A percentile compares a stretch with the other conserved stretches of the same genome.
These are phyloP conservation scores for Cladorrhinum sp. DNA, from an alignment of 2,329 filamentous ascomycete genomes.

Conservation along the genomic window DNA sequence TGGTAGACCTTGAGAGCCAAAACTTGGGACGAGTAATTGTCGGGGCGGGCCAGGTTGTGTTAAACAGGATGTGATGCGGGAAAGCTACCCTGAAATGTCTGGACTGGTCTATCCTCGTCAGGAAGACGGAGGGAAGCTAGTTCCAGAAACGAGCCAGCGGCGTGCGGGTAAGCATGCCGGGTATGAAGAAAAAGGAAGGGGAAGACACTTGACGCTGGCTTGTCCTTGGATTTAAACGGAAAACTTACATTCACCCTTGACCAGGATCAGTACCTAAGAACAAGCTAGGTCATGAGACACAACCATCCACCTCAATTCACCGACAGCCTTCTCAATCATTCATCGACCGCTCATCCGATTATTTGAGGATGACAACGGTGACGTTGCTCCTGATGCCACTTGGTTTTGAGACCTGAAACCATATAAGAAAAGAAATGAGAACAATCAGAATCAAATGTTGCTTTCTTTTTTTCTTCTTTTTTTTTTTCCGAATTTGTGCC, in stretches of 20 bases:
- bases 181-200: slow-evolving; percentile 16
- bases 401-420: neutral
- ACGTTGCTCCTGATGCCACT: neutral
- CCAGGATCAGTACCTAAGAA: slow-evolving; percentile 7
- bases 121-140: slow-evolving; percentile 3
- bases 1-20: slow-evolving; percentile 3
- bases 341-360: too few species aligned
- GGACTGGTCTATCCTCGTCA: neutral
- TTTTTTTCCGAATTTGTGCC: too few species aligned
- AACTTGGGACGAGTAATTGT: slow-evolving; percentile 17
- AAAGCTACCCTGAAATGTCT: slow-evolving; percentile 3
- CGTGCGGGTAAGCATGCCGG: slow-evolving; percentile 18
- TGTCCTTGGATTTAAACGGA: slow-evolving; percentile 18
- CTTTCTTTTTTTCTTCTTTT: neutral
- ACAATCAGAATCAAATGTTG: neutral
- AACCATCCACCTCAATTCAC: slow-evolving; percentile 3
- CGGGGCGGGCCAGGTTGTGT: neutral
- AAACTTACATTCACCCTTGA: slow-evolving; percentile 18
- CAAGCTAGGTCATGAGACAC: slow-evolving; percentile 18
- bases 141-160: slow-evolving; percentile 10
- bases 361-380: neutral
- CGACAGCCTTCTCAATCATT: neutral
- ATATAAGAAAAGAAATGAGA: neutral
- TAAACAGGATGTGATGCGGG: slow-evolving; percentile 9
- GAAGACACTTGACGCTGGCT: slow-evolving; percentile 7